Percentiles rank a stretch among this genome's conserved stretches.
Conservation (phyloP, 106 monocot species). For the Dendrobium huoshanense region DNA sequence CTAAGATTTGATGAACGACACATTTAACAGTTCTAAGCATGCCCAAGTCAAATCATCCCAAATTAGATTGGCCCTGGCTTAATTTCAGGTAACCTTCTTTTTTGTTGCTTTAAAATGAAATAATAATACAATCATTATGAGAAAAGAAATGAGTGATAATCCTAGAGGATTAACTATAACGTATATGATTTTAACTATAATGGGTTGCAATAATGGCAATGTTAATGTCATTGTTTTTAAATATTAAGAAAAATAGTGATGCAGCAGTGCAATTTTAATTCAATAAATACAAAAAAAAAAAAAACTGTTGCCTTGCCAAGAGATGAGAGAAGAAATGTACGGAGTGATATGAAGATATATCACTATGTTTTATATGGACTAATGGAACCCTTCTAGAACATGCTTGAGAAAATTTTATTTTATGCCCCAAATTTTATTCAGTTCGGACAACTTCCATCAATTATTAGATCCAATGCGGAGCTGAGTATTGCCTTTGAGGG, state of each 20-base stretch:
- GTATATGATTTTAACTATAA: not conserved
- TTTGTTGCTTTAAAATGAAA: not conserved
- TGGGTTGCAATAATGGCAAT: not conserved
- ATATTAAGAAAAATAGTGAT: not conserved
- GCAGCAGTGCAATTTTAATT: not conserved
- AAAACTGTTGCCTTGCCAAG: too few relatives aligned
- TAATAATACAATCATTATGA: not conserved
- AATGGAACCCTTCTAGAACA: too few relatives aligned
- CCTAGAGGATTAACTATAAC: not conserved
- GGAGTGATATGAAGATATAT: too few relatives aligned
- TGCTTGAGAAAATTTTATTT: too few relatives aligned
- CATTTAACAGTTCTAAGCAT: not conserved
- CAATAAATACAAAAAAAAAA: not conserved
- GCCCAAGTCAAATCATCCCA: not conserved
- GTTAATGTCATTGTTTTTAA: not conserved
- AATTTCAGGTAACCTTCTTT: not conserved
- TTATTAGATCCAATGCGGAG: too few relatives aligned
- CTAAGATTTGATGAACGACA: too few relatives aligned
- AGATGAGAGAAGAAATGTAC: too few relatives aligned
- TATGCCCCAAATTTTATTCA: too few relatives aligned
- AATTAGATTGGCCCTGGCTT: not conserved
- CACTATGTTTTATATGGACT: too few relatives aligned
- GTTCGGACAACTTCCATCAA: too few relatives aligned
- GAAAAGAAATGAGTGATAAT: not conserved
- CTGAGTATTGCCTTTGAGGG: too few relatives aligned